phyloP scores from a whole-genome alignment of 352 stramenopile genomes.

The Phytophthora lateralis region DNA sequence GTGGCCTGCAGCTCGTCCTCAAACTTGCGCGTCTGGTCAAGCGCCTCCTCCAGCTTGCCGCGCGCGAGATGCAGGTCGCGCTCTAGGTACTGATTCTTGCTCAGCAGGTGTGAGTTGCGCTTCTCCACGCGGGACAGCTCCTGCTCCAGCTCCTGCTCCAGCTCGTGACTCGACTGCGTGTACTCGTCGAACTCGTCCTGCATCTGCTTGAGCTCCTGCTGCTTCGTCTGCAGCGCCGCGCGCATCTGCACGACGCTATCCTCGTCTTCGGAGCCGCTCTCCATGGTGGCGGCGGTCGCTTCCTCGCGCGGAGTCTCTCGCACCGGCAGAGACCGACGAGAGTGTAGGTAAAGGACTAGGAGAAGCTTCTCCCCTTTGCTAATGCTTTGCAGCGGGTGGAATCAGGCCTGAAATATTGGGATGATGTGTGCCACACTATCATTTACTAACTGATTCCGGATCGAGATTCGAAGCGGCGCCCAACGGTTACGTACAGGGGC shows the following conservation, averaged over 20 bases:
- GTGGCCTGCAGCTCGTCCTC: conserved; percentile 57
- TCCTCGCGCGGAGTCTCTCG: background rate
- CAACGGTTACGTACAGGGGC: background rate
- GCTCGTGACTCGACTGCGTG: conserved; percentile 81
- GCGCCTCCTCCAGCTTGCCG: conserved; percentile 57
- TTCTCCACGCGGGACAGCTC: conserved; percentile 72
- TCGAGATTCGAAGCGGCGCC: conserved; percentile 22
- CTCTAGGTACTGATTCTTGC: conserved; percentile 61
- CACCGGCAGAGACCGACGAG: conserved; percentile 16
- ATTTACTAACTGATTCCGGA: background rate
- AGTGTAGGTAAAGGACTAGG: conserved; percentile 10
- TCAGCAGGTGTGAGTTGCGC: conserved; percentile 45
- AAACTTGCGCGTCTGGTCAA: conserved; percentile 56
- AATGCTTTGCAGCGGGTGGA: too few relatives aligned
- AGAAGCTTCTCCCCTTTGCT: conserved; percentile 23
- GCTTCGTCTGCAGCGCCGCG: conserved; percentile 54
- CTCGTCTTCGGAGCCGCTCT: conserved; percentile 42
- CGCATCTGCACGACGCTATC: conserved; percentile 44
- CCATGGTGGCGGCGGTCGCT: conserved; percentile 16
- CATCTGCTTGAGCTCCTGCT: conserved; percentile 67
- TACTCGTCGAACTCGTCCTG: conserved; percentile 85
- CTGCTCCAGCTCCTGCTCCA: conserved; percentile 79
- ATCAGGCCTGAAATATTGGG: too few relatives aligned
- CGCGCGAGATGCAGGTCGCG: conserved; percentile 51
- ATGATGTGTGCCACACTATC: too few relatives aligned